Base-by-base conservation (phyloP, 2,329 filamentous ascomycete genomes). In the Parastagonospora nodorum region DNA sequence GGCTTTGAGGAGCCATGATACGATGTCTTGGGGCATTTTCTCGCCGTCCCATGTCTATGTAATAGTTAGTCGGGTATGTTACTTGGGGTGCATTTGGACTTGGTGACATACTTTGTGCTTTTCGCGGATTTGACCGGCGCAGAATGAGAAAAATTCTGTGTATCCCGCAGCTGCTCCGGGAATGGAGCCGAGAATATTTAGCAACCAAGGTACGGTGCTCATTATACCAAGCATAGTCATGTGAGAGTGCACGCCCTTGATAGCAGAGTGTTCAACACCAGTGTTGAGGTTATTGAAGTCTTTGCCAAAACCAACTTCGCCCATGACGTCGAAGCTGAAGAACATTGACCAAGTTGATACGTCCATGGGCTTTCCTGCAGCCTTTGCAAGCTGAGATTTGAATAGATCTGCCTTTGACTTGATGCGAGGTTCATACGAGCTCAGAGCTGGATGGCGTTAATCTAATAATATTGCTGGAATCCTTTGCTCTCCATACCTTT, bases 1-100 rank as follows among this genome's bases (percentile, higher is more conserved):
- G 4, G 75, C 72, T 45, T 75, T 76, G 11, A 77, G 37, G 6
- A 78, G 56, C 74, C 75, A 78, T 0, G 74, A 74, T 5, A 74
- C 52, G 27, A 78, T 65, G 50, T 77, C 74, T 33, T 63, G 57
- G 0, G 72, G 74, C 8, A 65, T 31, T 9, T 72, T 59, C 8
- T 71, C 52, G 8, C 30, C 30, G 24, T 62, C 50, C 55, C 53
- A 67, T 7, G 48, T 60, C 69, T 57, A 14, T 9, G 12, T 10
- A 27, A 7, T 3, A 38, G 2, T 24, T 11, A 24, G 36, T 12
- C 12, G 2, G 9, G 15, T 16, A 9, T 4, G 9, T 35, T 37
- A 37, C 36, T 12, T 10, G 9, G 5, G 8, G n/a, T 19, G 2
- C 11, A 3, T 9, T 10, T 4, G 11, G 7, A 10, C 2, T 5